A percentile compares a stretch with the other conserved stretches of the same genome.
Conservation (phyloP, 2,329 filamentous ascomycete genomes). For the Sporothrix euskadiensis region DNA sequence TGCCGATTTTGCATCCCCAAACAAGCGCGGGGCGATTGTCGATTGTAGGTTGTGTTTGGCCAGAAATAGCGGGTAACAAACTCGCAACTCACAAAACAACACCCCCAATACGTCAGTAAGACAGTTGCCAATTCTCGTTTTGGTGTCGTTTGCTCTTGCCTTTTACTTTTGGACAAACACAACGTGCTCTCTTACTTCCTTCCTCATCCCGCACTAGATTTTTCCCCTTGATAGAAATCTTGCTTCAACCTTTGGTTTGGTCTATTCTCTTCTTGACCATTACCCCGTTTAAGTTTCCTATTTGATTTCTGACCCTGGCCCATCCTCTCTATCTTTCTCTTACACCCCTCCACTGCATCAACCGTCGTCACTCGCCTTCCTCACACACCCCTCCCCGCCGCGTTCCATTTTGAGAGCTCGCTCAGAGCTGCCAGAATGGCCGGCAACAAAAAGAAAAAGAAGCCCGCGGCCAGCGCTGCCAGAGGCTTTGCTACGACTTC, state of each 20-base stretch:
- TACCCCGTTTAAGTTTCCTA: neutral
- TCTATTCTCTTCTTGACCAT: neutral
- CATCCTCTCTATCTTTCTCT: neutral
- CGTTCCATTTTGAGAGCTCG: conserved; percentile 22
- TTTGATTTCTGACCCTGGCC: neutral
- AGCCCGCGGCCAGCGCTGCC: conserved; percentile 80
- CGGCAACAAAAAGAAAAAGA: conserved; percentile 84
- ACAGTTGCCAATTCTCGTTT: conserved; percentile 17
- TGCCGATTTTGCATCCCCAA: conserved; percentile 27
- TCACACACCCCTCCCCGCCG: conserved; percentile 14
- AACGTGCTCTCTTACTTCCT: neutral
- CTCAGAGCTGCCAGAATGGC: conserved; percentile 57
- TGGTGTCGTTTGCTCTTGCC: neutral
- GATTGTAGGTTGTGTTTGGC: neutral
- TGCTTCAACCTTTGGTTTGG: neutral
- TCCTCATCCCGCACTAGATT: conserved; percentile 14
- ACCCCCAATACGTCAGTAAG: conserved; percentile 18
- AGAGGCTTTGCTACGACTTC: conserved; percentile 94
- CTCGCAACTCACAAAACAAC: conserved; percentile 9
- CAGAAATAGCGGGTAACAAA: conserved; percentile 27
- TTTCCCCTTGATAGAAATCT: conserved; percentile 4
- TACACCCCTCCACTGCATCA: neutral
- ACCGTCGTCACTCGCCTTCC: neutral
- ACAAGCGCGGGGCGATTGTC: conserved; percentile 28
- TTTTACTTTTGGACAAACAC: neutral